Evolutionary conservation across 768 basidiomycete species (phyloP).

Genomic region (Lentinula raphanica): DNA sequence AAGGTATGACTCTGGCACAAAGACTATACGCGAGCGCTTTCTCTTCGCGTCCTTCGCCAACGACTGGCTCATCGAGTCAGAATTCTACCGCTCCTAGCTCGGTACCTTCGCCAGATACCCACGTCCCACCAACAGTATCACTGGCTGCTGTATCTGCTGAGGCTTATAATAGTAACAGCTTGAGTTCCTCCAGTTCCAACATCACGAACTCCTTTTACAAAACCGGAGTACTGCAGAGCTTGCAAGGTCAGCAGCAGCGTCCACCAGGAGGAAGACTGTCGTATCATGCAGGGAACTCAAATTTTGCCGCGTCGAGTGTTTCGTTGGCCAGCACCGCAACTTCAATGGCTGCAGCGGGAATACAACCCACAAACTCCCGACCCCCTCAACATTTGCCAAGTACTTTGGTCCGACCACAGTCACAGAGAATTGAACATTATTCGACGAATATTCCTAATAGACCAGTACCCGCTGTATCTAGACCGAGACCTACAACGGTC

Average conservation of each 20-base stretch:
- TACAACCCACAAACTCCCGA: neutral
- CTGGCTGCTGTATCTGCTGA: neutral
- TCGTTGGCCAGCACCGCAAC: neutral
- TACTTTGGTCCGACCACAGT: neutral
- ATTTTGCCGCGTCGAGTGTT: neutral
- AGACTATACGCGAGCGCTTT: slow-evolving; percentile 39
- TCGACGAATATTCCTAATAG: neutral
- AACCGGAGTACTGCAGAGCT: neutral
- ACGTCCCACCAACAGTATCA: neutral
- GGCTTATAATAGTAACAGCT: neutral
- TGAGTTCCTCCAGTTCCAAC: neutral
- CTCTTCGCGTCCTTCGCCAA: slow-evolving; percentile 9
- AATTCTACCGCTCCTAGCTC: neutral
- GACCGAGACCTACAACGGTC: neutral
- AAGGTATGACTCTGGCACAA: slow-evolving; percentile 31
- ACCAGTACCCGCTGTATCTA: neutral
- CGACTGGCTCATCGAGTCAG: neutral
- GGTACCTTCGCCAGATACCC: neutral
- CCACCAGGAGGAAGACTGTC: neutral
- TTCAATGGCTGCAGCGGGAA: neutral
- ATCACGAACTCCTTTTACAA: slow-evolving; percentile 12
- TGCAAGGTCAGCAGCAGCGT: neutral
- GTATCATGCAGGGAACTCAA: neutral
- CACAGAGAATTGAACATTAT: neutral
- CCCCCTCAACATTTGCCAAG: neutral